These are phyloP conservation scores for Hibiscus mutabilis DNA, from an alignment of 345 rosid species.

Conservation along the genomic window DNA sequence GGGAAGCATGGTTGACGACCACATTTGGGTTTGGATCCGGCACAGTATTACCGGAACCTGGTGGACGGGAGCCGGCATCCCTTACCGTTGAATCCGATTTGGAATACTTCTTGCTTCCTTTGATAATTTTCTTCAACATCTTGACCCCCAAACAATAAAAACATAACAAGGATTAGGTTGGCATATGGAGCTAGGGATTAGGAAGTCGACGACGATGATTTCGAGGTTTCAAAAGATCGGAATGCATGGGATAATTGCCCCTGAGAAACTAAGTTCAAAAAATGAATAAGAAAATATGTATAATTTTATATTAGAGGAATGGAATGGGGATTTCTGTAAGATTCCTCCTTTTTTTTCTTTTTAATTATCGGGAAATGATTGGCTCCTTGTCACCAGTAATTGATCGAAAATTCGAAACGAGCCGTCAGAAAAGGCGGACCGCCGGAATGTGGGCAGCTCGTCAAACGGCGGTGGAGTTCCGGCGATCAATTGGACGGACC, in stretches of 20 bases:
- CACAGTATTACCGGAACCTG: conserved; percentile 26
- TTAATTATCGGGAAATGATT: no score
- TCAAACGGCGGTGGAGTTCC: conserved; percentile 18
- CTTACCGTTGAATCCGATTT: conserved; percentile 36
- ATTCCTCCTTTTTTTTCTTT: no score
- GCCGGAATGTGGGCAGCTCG: conserved; percentile 20
- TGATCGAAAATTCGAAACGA: background rate
- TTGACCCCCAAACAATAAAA: conserved; percentile 7
- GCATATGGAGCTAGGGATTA: no score
- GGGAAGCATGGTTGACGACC: conserved; percentile 31
- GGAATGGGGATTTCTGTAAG: background rate
- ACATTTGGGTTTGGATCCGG: conserved; percentile 27
- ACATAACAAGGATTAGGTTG: background rate
- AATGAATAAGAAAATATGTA: conserved; percentile 17
- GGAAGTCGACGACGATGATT: background rate
- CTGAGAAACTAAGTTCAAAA: background rate
- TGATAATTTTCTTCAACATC: conserved; percentile 84
- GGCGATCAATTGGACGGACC: conserved; percentile 18
- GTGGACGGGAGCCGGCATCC: conserved; percentile 38
- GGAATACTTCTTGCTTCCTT: conserved; percentile 67
- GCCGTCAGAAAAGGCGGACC: conserved; percentile 10
- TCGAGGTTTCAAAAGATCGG: conserved; percentile 11
- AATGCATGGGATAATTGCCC: conserved; percentile 22
- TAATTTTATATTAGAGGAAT: background rate
- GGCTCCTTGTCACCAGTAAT: background rate